Conservation (phyloP, 2,329 filamentous ascomycete genomes). For the Exophiala bonariae region DNA sequence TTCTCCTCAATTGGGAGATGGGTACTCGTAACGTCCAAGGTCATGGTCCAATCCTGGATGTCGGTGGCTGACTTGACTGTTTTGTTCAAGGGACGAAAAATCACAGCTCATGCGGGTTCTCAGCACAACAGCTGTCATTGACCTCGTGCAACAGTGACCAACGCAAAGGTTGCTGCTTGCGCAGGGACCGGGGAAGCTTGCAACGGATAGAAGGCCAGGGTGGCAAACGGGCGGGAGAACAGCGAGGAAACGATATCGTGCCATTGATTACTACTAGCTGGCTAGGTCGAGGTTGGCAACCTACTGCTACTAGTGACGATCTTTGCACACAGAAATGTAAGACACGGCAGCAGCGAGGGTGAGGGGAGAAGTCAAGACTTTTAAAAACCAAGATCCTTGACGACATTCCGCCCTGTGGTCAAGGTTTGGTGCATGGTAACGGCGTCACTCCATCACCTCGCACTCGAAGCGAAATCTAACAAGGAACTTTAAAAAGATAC, state of each 20-base stretch:
- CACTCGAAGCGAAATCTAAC: not conserved
- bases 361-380: too few species aligned
- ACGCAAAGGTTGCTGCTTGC: not conserved
- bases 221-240: not conserved
- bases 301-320: too few species aligned
- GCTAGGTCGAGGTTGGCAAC: not conserved
- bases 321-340: constrained; percentile 3
- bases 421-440: constrained; percentile 2
- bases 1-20: too few species aligned
- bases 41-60: not conserved
- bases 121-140: constrained; percentile 13
- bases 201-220: constrained; percentile 4
- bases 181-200: constrained; percentile 8
- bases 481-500: not conserved
- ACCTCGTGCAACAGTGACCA: constrained; percentile 14
- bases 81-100: too few species aligned
- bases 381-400: constrained; percentile 19
- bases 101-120: constrained; percentile 4
- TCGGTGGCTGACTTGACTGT: not conserved
- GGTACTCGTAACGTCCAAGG: too few species aligned
- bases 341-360: constrained; percentile 5
- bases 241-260: too few species aligned
- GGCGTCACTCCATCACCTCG: not conserved
- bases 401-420: constrained; percentile 8
- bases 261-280: too few species aligned